phyloP scores from a whole-genome alignment of 106 monocot species.

The Hemerocallis citrina region DNA sequence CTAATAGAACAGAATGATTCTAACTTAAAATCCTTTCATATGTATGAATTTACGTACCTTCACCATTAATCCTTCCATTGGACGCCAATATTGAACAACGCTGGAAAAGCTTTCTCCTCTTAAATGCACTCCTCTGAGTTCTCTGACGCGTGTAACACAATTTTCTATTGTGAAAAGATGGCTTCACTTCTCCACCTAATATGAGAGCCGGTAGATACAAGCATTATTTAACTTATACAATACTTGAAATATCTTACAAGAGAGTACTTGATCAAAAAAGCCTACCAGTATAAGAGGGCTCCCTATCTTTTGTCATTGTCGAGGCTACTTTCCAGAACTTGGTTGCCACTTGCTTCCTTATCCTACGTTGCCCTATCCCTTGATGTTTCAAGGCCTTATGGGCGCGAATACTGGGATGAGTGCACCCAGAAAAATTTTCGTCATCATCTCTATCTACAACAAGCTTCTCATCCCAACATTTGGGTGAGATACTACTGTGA shows the following conservation, averaged over 20 bases:
- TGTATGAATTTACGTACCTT: slow-evolving; percentile 2
- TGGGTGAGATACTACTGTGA: slow-evolving; percentile 18
- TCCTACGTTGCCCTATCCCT: slow-evolving; percentile 32
- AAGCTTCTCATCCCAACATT: slow-evolving; percentile 12
- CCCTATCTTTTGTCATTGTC: slow-evolving; percentile 20
- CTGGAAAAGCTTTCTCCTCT: slow-evolving; percentile 36
- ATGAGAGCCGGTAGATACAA: neutral
- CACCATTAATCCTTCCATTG: slow-evolving; percentile 8
- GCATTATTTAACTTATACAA: neutral
- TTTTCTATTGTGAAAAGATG: slow-evolving; percentile 34
- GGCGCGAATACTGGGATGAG: slow-evolving; percentile 22
- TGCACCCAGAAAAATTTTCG: slow-evolving; percentile 58
- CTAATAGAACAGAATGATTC: slow-evolving; percentile 12
- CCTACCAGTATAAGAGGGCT: slow-evolving; percentile 23
- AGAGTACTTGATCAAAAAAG: neutral
- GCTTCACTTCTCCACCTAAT: slow-evolving; percentile 30
- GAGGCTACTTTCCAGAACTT: slow-evolving; percentile 49
- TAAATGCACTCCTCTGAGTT: slow-evolving; percentile 44
- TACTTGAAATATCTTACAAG: neutral
- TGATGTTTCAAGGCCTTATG: slow-evolving; percentile 28
- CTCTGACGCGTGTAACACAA: slow-evolving; percentile 45
- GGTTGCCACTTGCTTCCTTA: slow-evolving; percentile 41
- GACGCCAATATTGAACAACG: slow-evolving; percentile 18
- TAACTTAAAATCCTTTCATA: slow-evolving; percentile 10
- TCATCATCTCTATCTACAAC: slow-evolving; percentile 70